These are phyloP conservation scores for Alternaria triticina DNA, from an alignment of 2,329 filamentous ascomycete genomes.

Conservation along the genomic window DNA sequence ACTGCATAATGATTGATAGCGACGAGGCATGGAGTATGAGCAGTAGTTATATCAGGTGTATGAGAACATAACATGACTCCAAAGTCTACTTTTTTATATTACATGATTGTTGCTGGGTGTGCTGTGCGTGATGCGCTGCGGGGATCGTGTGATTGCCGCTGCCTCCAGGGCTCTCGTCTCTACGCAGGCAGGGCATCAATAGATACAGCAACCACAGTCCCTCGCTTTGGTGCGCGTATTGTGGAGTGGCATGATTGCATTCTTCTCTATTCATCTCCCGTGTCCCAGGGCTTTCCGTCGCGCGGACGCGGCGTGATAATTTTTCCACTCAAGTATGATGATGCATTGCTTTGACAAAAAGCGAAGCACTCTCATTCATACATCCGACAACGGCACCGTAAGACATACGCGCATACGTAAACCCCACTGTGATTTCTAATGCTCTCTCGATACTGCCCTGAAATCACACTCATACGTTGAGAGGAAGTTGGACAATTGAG, in stretches of 20 bases:
- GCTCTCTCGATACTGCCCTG: neutral
- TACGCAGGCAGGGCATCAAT: neutral
- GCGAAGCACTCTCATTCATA: neutral
- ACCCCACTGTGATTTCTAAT: neutral
- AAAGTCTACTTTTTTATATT: neutral
- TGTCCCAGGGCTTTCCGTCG: neutral
- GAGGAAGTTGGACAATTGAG: neutral
- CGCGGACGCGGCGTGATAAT: neutral
- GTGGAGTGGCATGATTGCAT: neutral
- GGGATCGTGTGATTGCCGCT: neutral
- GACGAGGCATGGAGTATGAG: conserved; percentile 9
- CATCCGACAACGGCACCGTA: neutral
- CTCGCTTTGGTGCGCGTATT: neutral
- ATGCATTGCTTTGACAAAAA: neutral
- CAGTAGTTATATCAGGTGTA: conserved; percentile 8
- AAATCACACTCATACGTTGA: neutral
- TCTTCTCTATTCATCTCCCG: neutral
- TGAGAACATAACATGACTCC: conserved; percentile 21
- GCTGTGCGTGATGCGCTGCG: neutral
- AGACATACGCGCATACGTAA: neutral
- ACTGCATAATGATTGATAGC: conserved; percentile 35
- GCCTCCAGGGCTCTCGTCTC: neutral
- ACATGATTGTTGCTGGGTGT: neutral
- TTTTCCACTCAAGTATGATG: neutral
- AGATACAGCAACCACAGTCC: neutral